phyloP scores from a whole-genome alignment of 805 yeast genomes.

The Ascoidea rubescens region DNA sequence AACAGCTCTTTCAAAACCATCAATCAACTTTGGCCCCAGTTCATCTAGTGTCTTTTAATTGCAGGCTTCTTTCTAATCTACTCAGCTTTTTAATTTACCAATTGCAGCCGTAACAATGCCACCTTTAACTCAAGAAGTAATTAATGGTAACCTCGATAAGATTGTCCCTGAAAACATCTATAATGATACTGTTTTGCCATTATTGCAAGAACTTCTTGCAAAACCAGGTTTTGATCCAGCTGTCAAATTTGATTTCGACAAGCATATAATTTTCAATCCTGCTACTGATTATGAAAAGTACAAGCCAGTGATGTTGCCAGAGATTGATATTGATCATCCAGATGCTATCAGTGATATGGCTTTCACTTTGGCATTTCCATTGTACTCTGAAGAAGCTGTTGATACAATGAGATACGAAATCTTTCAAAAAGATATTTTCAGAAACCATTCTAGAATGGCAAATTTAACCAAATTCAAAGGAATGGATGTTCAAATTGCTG shows the following conservation, averaged over 20 bases:
- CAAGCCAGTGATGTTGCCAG: conserved; percentile 27
- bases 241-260: conserved; percentile 20
- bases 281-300: conserved; percentile 14
- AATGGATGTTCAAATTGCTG: conserved; percentile 21
- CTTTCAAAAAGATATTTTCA: conserved; percentile 30
- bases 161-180: background rate
- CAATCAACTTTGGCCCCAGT: no score
- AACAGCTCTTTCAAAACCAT: no score
- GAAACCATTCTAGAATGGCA: conserved; percentile 28
- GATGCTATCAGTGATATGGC: conserved; percentile 41
- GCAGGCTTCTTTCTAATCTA: no score
- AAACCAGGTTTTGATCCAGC: conserved; percentile 10
- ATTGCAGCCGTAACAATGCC: background rate
- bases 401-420: conserved; percentile 44
- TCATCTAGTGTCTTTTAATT: no score
- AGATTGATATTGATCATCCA: conserved; percentile 28
- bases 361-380: conserved; percentile 44
- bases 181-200: conserved; percentile 4
- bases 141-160: background rate
- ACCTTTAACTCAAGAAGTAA: background rate
- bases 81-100: no score
- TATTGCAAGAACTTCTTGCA: conserved; percentile 12
- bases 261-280: conserved; percentile 20
- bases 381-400: conserved; percentile 47
- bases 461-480: conserved; percentile 25